A percentile compares a stretch with the other conserved stretches of the same genome.
Conservation (phyloP, 176 grass and related monocot genomes). For the Cymbopogon citratus region DNA sequence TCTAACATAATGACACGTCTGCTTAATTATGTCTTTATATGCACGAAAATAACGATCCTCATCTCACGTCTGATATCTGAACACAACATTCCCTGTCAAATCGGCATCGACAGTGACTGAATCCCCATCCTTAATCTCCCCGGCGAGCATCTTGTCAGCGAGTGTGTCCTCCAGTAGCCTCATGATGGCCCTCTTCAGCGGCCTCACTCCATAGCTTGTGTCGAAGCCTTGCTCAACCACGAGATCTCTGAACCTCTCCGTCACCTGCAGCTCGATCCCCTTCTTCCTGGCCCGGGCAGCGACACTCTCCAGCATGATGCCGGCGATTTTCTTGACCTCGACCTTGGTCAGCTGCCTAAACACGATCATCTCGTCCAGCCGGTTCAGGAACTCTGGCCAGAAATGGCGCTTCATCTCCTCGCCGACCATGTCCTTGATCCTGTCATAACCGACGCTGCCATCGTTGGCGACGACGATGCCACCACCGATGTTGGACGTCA, state of each 20-base stretch:
- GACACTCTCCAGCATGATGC: too few species aligned
- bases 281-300: background rate
- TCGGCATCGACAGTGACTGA: background rate
- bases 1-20: too few species aligned
- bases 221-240: background rate
- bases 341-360: background rate
- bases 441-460: too few species aligned
- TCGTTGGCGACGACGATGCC: too few species aligned
- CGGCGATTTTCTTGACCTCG: background rate
- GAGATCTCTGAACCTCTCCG: background rate
- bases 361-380: too few species aligned
- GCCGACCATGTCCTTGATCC: too few species aligned
- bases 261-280: background rate
- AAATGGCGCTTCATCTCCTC: too few species aligned
- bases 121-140: background rate
- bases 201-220: too few species aligned
- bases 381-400: too few species aligned
- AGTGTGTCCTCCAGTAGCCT: background rate
- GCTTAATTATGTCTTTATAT: too few species aligned
- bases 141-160: too few species aligned
- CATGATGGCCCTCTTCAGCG: background rate
- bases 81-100: background rate
- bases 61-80: background rate
- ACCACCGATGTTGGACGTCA: conserved; percentile 55
- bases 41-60: too few species aligned